Base-by-base conservation (phyloP, 345 rosid species). In the Ricinus communis region DNA sequence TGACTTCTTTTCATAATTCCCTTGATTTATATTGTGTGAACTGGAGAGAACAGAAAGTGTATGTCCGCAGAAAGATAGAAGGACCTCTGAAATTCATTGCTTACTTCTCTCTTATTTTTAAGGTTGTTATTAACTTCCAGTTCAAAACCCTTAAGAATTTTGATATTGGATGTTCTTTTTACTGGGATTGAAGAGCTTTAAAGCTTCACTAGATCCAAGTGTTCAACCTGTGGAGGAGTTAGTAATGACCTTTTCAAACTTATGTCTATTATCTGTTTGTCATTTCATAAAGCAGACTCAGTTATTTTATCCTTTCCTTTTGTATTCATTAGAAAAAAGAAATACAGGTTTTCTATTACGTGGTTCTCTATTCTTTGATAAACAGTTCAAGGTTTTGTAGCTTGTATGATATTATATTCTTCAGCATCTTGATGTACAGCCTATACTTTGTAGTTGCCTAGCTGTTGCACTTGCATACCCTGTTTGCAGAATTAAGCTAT, bases 381-480 rank as follows among this genome's bases (percentile, higher is more conserved):
- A 58, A 31, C 12, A 28, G 57, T 27, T 30, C 49, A 8, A 61
- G 65, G 22, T 22, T 52, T 40, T 55, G 16, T 41, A 21, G 14
- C 46, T 22, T 53, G 18, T 5, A 1, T 21, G 36, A 28, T 55
- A 36, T 56, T 46, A 49, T 56, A 47, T 76, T 63, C 28, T 36
- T 53, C 22, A 38, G 56, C 53, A 65, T 61, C 58, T 74, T 71
- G 72, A 73, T 43, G 72, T 11, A 77, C 78, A 80, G 69, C 80
- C 80, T 75, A 83, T 68, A 62, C 15, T 41, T 54, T 58, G 65
- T 47, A 71, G 73, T 38, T 75, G 79, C 73, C 84, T 69, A 73
- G 89, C 85, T 85, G 87, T 81, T 78, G 66, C 76, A 52, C 74
- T 76, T 76, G 76, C 74, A 45, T 30, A 43, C 45, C 40, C 58